Base-by-base conservation (phyloP, 495 filamentous ascomycete genomes). In the Aspergillus conjunctus region DNA sequence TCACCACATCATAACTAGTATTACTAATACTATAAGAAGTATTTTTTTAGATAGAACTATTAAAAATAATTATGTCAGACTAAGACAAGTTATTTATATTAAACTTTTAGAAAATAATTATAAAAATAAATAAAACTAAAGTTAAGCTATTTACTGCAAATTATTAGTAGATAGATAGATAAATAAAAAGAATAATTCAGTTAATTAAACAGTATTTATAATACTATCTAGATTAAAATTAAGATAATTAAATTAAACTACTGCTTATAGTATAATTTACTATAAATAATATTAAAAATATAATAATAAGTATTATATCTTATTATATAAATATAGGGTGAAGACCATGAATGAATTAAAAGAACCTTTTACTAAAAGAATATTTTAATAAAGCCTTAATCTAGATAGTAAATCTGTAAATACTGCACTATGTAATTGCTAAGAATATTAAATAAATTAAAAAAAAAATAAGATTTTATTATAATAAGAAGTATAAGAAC, bases 271-370 rank as follows among this genome's bases (percentile, higher is more conserved):
- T 9, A 4, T 34, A 39, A 9, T 50, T n/a, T 1, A 46, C 5
- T 11, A 12, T 15, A 21, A 51, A 15, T 6, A 37, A 50, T 31
- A 9, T 49, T 37, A 33, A 49, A 50, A 56, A 26, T 44, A 37
- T 34, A 39, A 21, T 51, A 51, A 41, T 58, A 49, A n/a, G 22
- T 21, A 21, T 21, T 21, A 14, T 14, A 22, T 14, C 26, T 21
- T 50, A 50, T 50, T 14, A n/a, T 33, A 52, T 52, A 33, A 52
- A 52, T 52, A 34, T 18, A 52, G 14, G 17, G n/a, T 50, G 34
- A 18, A 17, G n/a, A 33, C 2, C 8, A 21, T 34, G 10, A 33
- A 52, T 52, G 34, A 46, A 46, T 46, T 46, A 46, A 9, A 18
- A 46, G 4, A 18, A 34, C 32, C 34, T 34, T 26, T 5, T 5